Evolutionary conservation across 1,139 yeast species (phyloP), one percentile per base, ranked within the genome.

Genomic region (Debaryomyces sp.): DNA sequence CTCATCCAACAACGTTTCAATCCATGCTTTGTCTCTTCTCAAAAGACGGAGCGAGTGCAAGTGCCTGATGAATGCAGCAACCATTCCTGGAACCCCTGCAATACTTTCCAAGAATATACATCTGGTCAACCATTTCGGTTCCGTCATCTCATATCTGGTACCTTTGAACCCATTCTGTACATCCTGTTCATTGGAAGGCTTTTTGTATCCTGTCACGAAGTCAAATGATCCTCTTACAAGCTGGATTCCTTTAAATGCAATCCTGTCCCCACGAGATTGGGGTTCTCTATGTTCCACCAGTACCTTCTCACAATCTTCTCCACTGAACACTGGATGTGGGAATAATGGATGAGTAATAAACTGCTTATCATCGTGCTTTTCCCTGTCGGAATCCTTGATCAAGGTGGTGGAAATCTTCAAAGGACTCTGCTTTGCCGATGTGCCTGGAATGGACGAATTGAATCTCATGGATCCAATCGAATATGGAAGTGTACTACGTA

Each of bases 11-110:
- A 87, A 70, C 1, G 91, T 84, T 63, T 87, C 89, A 53, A 87
- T 79, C 88, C 91, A 87, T 1, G 89, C 92, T 56, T 82, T 81
- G 61, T 87, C 94, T 52, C 92, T 70, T 56, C 77, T 75, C 55
- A 85, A 70, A 41, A 84, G 63, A 55, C 91, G 70, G 44, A 85
- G 65, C 1, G 88, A 79, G 56, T 82, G 84, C 56, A 85, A 72
- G 59, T 85, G 89, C 51, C 91, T 77, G 42, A 85, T 62, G 63
- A 84, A 84, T 1, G 87, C 85, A 10, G 89, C 94, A 36, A 84
- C 88, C 74, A 85, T 81, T 9, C 94, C 92, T 1, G 94, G 94
- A 15, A 87, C 89, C 12, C 90, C 92, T 6, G 94, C 94, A 50
- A 87, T 75, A 51, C 86, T 78, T 64, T 87, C 94, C 54, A 87